A percentile compares a stretch with the other conserved stretches of the same genome.
phyloP scores from a whole-genome alignment of 371 early-diverging fungal genomes.

The Mucor mucedo region DNA sequence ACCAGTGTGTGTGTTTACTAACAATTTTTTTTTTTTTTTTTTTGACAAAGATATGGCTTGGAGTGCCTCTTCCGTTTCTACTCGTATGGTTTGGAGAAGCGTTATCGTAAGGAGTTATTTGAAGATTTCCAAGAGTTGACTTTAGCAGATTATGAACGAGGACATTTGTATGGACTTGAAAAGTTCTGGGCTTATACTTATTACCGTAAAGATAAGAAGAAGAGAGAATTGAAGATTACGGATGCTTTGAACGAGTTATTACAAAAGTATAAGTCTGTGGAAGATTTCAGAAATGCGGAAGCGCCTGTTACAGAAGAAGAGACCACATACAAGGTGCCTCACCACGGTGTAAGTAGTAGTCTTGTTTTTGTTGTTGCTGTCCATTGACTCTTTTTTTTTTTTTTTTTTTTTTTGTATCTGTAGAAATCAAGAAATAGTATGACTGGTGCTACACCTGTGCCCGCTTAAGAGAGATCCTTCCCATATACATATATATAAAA shows the following conservation, averaged over 20 bases:
- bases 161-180: conserved; percentile 90
- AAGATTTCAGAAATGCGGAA: conserved; percentile 74
- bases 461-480: background rate
- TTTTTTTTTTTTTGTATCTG: conserved; percentile 1
- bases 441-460: conserved; percentile 38
- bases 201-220: conserved; percentile 88
- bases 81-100: conserved; percentile 93
- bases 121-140: conserved; percentile 90
- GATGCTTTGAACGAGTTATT: conserved; percentile 67
- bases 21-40: background rate
- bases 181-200: conserved; percentile 96
- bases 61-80: conserved; percentile 97
- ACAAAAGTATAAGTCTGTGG: conserved; percentile 69
- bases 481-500: too few relatives aligned
- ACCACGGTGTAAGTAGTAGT: conserved; percentile 50
- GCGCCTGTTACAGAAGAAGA: conserved; percentile 33
- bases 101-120: conserved; percentile 86
- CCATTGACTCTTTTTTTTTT: background rate
- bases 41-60: conserved; percentile 79
- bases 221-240: conserved; percentile 71
- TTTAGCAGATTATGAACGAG: conserved; percentile 75
- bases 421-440: conserved; percentile 49
- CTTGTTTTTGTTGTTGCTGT: background rate
- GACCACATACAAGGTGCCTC: conserved; percentile 53
- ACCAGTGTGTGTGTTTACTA: background rate